phyloP scores from a whole-genome alignment of 805 yeast genomes.

The Wickerhamomyces mucosus region DNA sequence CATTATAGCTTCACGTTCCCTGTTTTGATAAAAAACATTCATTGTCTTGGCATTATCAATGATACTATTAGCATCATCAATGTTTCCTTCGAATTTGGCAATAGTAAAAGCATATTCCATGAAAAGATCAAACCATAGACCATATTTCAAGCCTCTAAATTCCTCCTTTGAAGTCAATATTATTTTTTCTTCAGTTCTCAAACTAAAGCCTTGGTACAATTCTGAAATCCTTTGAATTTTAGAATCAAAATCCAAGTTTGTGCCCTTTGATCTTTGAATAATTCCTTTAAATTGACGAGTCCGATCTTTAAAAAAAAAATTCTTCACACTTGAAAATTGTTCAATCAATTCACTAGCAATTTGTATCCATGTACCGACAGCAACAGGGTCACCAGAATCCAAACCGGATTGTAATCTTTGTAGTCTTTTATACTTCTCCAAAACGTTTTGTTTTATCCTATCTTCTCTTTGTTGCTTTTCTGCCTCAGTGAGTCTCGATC shows the following conservation, averaged over 20 bases:
- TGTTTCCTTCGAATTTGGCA: slow-evolving; percentile 44
- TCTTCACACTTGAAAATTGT: slow-evolving; percentile 66
- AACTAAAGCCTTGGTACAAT: slow-evolving; percentile 46
- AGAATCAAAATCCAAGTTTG: slow-evolving; percentile 61
- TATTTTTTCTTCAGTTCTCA: slow-evolving; percentile 32
- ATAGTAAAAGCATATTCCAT: slow-evolving; percentile 68
- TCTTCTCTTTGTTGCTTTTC: slow-evolving; percentile 49
- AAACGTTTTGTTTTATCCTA: slow-evolving; percentile 45
- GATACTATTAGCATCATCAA: slow-evolving; percentile 56
- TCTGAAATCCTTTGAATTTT: slow-evolving; percentile 59
- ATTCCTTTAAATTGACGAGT: slow-evolving; percentile 63
- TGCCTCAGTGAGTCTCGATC: slow-evolving; percentile 24
- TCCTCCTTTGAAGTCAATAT: slow-evolving; percentile 41
- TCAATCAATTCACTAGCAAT: slow-evolving; percentile 77
- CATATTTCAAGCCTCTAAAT: slow-evolving; percentile 69
- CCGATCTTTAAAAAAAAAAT: slow-evolving; percentile 71
- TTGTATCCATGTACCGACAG: slow-evolving; percentile 73
- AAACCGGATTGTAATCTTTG: slow-evolving; percentile 40
- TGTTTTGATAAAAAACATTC: slow-evolving; percentile 66
- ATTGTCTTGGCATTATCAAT: slow-evolving; percentile 69
- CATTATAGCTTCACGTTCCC: slow-evolving; percentile 48
- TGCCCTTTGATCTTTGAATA: slow-evolving; percentile 49
- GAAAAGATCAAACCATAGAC: slow-evolving; percentile 78
- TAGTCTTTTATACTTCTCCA: slow-evolving; percentile 46
- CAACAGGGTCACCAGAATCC: slow-evolving; percentile 43